Base-by-base conservation (phyloP, 2,329 filamentous ascomycete genomes). In the Aspergillaceae sp. region DNA sequence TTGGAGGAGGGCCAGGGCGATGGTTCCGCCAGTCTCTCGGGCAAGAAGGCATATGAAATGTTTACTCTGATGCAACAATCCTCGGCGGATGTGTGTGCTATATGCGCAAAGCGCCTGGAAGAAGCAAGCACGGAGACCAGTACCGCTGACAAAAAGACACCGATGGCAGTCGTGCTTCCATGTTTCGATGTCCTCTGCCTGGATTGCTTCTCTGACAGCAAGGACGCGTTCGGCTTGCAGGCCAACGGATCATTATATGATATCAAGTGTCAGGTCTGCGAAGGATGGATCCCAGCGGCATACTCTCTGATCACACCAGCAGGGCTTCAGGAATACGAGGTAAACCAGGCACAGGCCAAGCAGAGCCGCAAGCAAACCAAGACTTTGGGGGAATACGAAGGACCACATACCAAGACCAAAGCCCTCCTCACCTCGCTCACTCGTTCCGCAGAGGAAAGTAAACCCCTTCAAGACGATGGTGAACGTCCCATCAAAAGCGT, bases 351-450 rank as follows among this genome's bases (percentile, higher is more conserved):
- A 65, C 80, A 61, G 70, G 74, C 59, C 64, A 76, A 67, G 58
- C 70, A 65, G 47, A 74, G 67, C 60, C 58, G 69, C 2, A 82
- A 77, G 51, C 71, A 75, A 9, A 76, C 76, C 42, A 85, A 83
- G 59, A 72, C 74, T 42, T 59, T 84, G 7, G 80, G 79, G 27
- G 79, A 74, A 38, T 98, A 97, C 62, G 76, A 77, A 38, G 90
- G 90, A 0, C 91, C 91, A 0, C 89, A 94, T 59, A 94, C 90
- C 4, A 98, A 98, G 71, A 95, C 92, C 0, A 82, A 78, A 47
- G 88, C 87, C 1, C 73, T 98, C 2, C 61, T 98, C 0, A 73
- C 83, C n/a, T 82, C 87, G 51, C 77, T 98, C 5, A 66, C 85
- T 1, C 72, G 75, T 43, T 80, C 81, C 43, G 79, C 81, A 47